Evolutionary conservation across 495 filamentous ascomycete genomes (phyloP).

Genomic region (Aspergillus indologenus): DNA sequence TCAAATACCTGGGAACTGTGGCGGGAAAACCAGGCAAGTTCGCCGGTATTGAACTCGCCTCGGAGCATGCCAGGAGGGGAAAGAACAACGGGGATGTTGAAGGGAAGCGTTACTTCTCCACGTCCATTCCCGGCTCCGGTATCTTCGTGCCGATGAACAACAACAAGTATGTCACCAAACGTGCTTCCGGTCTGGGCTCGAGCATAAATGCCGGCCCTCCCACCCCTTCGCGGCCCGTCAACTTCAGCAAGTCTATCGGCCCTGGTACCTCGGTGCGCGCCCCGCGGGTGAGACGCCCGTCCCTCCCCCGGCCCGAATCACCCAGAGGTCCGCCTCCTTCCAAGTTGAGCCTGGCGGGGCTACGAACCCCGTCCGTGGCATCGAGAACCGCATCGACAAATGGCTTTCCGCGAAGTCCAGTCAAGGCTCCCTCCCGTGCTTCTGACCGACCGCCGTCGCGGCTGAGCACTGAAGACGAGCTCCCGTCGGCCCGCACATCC

Average conservation of each 20-base stretch:
- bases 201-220: constrained; percentile 58
- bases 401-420: constrained; percentile 37
- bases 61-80: constrained; percentile 74
- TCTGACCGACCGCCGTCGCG: constrained; percentile 45
- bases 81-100: constrained; percentile 98
- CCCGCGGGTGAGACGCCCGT: constrained; percentile 57
- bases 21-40: constrained; percentile 88
- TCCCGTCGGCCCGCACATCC: constrained; percentile 36
- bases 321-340: constrained; percentile 51
- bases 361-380: constrained; percentile 42
- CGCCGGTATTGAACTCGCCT: constrained; percentile 88
- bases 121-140: constrained; percentile 71
- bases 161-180: constrained; percentile 64
- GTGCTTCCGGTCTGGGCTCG: constrained; percentile 49
- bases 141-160: constrained; percentile 94
- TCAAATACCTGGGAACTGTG: constrained; percentile 86
- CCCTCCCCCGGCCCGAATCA: constrained; percentile 82
- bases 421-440: constrained; percentile 43
- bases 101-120: constrained; percentile 77
- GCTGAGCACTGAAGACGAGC: constrained; percentile 40
- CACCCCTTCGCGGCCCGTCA: constrained; percentile 56
- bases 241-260: constrained; percentile 85
- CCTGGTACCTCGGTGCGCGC: constrained; percentile 70
- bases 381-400: constrained; percentile 32
- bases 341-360: constrained; percentile 59